Conservation (phyloP, 495 filamentous ascomycete genomes). For the Monascus purpureus region DNA sequence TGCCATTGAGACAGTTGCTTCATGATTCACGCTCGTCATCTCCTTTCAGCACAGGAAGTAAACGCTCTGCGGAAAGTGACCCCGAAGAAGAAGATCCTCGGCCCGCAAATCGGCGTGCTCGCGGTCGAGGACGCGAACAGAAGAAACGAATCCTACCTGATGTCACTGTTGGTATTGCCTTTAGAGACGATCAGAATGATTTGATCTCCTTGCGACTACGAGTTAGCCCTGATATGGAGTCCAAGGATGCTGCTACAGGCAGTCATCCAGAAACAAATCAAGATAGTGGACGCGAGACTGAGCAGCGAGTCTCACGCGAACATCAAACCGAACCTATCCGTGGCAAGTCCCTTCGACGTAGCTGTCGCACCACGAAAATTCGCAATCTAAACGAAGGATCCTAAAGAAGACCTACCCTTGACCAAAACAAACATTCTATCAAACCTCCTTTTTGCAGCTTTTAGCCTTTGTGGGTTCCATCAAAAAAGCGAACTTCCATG, state of each 20-base stretch:
- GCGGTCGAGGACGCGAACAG: constrained; percentile 15
- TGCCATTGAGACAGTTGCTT: constrained; percentile 22
- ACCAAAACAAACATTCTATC: too few species aligned
- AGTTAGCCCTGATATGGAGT: constrained; percentile 15
- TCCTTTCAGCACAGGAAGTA: constrained; percentile 32
- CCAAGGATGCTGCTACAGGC: constrained; percentile 3
- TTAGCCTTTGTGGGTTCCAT: too few species aligned
- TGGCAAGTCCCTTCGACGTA: constrained; percentile 10
- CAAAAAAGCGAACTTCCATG: too few species aligned
- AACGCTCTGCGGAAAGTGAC: constrained; percentile 34
- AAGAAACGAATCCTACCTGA: constrained; percentile 28
- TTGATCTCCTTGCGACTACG: constrained; percentile 31
- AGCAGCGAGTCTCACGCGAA: constrained; percentile 3
- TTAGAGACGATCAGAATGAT: constrained; percentile 30
- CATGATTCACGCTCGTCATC: constrained; percentile 29
- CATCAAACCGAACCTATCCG: neutral
- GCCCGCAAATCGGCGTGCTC: constrained; percentile 17
- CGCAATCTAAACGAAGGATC: constrained; percentile 5
- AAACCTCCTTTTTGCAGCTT: too few species aligned
- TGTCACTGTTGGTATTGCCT: constrained; percentile 33
- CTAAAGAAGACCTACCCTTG: constrained; percentile 1
- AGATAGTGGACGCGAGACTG: constrained; percentile 1
- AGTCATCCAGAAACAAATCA: neutral
- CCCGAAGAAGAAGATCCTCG: constrained; percentile 25
- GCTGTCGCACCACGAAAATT: constrained; percentile 9